Percentiles rank a stretch among this genome's conserved stretches.
Conservation (phyloP, 768 basidiomycete genomes). For the Scleroderma bovista region DNA sequence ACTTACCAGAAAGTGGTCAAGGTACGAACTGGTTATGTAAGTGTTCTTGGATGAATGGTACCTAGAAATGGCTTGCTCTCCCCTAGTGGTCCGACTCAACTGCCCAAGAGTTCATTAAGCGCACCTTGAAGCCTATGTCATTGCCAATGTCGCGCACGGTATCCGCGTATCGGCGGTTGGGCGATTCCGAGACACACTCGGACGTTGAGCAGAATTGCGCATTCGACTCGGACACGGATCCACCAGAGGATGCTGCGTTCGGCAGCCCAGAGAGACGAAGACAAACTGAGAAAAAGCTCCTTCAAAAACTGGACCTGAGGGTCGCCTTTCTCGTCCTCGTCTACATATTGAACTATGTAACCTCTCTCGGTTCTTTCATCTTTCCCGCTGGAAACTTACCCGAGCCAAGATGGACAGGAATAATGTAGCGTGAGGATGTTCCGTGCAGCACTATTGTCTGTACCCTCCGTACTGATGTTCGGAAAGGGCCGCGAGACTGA, state of each 20-base stretch:
- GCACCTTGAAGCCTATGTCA: not conserved
- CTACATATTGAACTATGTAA: slow-evolving; percentile 44
- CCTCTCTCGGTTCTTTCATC: slow-evolving; percentile 8
- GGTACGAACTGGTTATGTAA: no score
- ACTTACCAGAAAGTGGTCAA: no score
- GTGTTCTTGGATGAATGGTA: no score
- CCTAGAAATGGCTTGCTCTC: no score
- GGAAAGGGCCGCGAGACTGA: slow-evolving; percentile 59
- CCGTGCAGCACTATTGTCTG: not conserved
- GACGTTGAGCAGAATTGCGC: not conserved
- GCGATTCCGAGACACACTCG: not conserved
- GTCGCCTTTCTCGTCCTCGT: slow-evolving; percentile 41
- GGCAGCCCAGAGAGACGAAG: slow-evolving; percentile 33
- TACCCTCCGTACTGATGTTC: not conserved
- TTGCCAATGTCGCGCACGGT: not conserved
- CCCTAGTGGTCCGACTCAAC: no score
- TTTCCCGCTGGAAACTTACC: slow-evolving; percentile 1
- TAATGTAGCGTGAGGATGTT: slow-evolving; percentile 47
- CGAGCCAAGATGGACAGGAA: slow-evolving; percentile 55
- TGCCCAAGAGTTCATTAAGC: no score
- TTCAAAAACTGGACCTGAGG: slow-evolving; percentile 38
- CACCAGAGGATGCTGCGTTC: slow-evolving; percentile 29
- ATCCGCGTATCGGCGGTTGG: not conserved
- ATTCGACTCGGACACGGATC: slow-evolving; percentile 2
- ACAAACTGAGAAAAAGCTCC: slow-evolving; percentile 36